Conservation (phyloP, 2,329 filamentous ascomycete species). For the Trichoderma semiorbis region DNA sequence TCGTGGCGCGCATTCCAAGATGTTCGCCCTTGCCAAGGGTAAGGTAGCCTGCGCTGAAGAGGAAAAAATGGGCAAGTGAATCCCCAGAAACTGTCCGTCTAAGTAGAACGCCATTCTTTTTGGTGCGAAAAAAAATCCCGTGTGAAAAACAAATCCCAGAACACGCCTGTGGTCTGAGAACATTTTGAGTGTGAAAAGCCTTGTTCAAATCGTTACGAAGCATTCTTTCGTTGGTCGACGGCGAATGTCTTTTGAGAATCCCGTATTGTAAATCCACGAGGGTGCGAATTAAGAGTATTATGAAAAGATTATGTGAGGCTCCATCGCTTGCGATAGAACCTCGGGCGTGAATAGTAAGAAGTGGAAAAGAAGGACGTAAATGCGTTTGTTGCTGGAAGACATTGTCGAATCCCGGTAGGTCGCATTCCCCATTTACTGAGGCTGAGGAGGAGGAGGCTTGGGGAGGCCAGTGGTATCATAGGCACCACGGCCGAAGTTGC, state of each 20-base stretch:
- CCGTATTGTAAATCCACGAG: conserved; percentile 33
- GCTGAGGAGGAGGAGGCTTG: conserved; percentile 45
- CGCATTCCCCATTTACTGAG: conserved; percentile 30
- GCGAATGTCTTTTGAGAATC: conserved; percentile 33
- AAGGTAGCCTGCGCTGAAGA: neutral
- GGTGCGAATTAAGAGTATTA: conserved; percentile 24
- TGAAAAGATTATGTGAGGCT: neutral
- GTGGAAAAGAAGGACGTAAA: neutral
- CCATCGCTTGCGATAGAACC: neutral
- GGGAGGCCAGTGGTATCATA: conserved; percentile 50
- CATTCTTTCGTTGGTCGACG: conserved; percentile 13
- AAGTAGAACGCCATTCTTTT: conserved; percentile 31
- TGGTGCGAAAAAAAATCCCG: neutral
- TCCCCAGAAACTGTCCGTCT: conserved; percentile 29
- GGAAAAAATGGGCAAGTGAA: conserved; percentile 22
- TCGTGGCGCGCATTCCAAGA: neutral
- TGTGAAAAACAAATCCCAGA: conserved; percentile 18
- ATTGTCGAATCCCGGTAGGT: neutral
- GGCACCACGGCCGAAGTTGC: conserved; percentile 50
- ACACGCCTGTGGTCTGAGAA: conserved; percentile 16
- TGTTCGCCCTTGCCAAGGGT: conserved; percentile 15
- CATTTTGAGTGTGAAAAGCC: conserved; percentile 11
- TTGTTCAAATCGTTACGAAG: conserved; percentile 19
- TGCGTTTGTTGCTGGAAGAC: neutral
- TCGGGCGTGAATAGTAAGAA: neutral